Evolutionary conservation across 192 early-diverging fungal species (phyloP).

Genomic region (Linnemannia elongata): DNA sequence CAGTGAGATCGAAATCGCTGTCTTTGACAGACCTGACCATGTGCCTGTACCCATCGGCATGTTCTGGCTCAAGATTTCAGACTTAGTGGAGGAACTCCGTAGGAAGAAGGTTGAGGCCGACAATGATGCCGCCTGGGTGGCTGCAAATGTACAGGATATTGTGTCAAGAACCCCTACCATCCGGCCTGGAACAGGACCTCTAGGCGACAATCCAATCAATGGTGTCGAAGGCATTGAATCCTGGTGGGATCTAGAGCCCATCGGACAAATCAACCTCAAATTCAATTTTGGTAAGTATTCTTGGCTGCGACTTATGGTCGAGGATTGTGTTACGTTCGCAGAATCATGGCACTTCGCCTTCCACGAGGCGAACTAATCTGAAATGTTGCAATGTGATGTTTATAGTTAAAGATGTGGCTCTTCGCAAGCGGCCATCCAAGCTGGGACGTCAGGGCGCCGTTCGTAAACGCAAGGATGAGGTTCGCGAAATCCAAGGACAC

Average conservation of each 20-base stretch:
- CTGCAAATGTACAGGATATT: slow-evolving; percentile 55
- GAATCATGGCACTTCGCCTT: neutral
- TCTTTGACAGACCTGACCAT: slow-evolving; percentile 85
- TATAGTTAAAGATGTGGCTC: slow-evolving; percentile 64
- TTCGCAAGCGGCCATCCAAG: slow-evolving; percentile 65
- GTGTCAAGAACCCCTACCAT: slow-evolving; percentile 18
- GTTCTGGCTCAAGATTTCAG: slow-evolving; percentile 94
- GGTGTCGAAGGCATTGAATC: slow-evolving; percentile 76
- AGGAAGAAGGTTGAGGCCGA: slow-evolving; percentile 79
- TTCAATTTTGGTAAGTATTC: slow-evolving; percentile 82
- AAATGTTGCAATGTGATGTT: neutral
- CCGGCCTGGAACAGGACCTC: slow-evolving; percentile 46
- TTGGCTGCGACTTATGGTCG: neutral
- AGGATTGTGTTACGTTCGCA: neutral
- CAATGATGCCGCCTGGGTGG: slow-evolving; percentile 67
- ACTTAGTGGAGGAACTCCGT: slow-evolving; percentile 89
- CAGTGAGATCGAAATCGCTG: slow-evolving; percentile 91
- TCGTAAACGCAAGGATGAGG: slow-evolving; percentile 84
- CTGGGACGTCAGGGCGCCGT: slow-evolving; percentile 84
- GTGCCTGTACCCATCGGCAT: slow-evolving; percentile 82
- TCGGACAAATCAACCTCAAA: slow-evolving; percentile 88
- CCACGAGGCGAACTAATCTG: neutral
- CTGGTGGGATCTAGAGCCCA: slow-evolving; percentile 94
- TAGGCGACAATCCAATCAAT: slow-evolving; percentile 53
- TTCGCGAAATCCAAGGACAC: slow-evolving; percentile 93